Conservation (phyloP, 2,329 filamentous ascomycete genomes). For the Trematosphaeria pertusa region DNA sequence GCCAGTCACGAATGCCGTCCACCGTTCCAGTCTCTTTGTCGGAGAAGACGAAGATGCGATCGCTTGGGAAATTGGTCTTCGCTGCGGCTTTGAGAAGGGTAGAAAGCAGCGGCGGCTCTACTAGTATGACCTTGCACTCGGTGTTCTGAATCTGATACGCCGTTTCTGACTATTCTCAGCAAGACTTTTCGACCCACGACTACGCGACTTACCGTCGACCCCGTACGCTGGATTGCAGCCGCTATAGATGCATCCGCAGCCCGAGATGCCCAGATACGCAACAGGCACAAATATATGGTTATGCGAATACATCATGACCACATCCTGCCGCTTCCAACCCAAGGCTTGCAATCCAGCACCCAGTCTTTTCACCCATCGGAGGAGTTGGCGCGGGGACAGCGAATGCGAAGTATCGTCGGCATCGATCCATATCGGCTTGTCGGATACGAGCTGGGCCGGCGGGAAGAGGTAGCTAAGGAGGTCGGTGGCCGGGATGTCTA, state of each 20-base stretch:
- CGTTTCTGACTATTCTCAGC: conserved; percentile 50
- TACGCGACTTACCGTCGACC: conserved; percentile 47
- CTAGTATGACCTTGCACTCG: conserved; percentile 57
- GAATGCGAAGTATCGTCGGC: conserved; percentile 53
- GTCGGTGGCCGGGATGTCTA: conserved; percentile 57
- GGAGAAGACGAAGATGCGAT: conserved; percentile 58
- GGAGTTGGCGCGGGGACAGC: conserved; percentile 56
- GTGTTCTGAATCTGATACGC: conserved; percentile 61
- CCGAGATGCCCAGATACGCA: conserved; percentile 62
- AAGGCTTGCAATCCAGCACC: conserved; percentile 56
- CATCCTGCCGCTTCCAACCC: conserved; percentile 57
- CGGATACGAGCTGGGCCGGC: conserved; percentile 40
- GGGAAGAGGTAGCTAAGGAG: conserved; percentile 49
- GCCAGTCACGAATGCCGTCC: conserved; percentile 53
- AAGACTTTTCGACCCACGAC: background rate
- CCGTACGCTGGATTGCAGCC: conserved; percentile 64
- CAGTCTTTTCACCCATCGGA: conserved; percentile 62
- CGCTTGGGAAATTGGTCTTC: conserved; percentile 50
- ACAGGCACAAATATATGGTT: conserved; percentile 65
- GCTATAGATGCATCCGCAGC: conserved; percentile 61
- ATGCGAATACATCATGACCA: conserved; percentile 61
- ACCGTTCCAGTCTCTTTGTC: conserved; percentile 43
- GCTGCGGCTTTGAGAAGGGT: conserved; percentile 54
- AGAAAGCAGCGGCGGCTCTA: conserved; percentile 56
- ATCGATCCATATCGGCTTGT: conserved; percentile 63